A percentile compares a stretch with the other conserved stretches of the same genome.
phyloP scores from a whole-genome alignment of 2,329 filamentous ascomycete genomes.

The Fusarium sublunatum region DNA sequence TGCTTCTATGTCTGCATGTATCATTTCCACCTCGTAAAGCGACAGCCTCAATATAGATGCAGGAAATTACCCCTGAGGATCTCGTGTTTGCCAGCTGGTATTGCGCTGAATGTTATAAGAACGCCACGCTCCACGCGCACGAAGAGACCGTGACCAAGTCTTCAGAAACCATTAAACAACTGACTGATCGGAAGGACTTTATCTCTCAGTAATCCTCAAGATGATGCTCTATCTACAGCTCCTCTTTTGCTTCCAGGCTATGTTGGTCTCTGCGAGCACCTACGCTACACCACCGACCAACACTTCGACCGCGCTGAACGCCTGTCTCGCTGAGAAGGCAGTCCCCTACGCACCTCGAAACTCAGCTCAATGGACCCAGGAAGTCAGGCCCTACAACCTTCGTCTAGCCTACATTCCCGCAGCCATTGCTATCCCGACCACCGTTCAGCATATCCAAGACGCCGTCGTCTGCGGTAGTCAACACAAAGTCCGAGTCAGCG shows the following conservation, averaged over 20 bases:
- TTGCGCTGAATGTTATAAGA: constrained; percentile 1
- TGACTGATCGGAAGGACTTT: neutral
- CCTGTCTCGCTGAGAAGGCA: constrained; percentile 42
- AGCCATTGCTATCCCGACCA: constrained; percentile 49
- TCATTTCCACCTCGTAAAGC: constrained; percentile 30
- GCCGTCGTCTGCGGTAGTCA: constrained; percentile 59
- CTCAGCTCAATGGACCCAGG: constrained; percentile 48
- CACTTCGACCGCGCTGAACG: constrained; percentile 24
- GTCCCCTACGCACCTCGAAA: constrained; percentile 37
- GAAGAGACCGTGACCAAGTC: neutral
- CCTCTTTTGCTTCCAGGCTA: constrained; percentile 7
- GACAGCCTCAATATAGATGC: neutral
- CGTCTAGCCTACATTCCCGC: constrained; percentile 48
- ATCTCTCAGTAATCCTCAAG: neutral
- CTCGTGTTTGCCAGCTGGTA: neutral
- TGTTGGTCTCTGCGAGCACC: neutral
- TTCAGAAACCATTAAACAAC: fast-evolving
- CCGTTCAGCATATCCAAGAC: constrained; percentile 54
- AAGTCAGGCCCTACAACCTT: constrained; percentile 51
- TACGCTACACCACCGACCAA: constrained; percentile 1
- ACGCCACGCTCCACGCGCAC: fast-evolving
- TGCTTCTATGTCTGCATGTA: neutral
- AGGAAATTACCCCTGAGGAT: neutral
- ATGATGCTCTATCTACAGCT: constrained; percentile 12
- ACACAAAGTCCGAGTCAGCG: constrained; percentile 59